Base-by-base conservation (phyloP, 306 rosid species). In the Cucurbita pepo region DNA sequence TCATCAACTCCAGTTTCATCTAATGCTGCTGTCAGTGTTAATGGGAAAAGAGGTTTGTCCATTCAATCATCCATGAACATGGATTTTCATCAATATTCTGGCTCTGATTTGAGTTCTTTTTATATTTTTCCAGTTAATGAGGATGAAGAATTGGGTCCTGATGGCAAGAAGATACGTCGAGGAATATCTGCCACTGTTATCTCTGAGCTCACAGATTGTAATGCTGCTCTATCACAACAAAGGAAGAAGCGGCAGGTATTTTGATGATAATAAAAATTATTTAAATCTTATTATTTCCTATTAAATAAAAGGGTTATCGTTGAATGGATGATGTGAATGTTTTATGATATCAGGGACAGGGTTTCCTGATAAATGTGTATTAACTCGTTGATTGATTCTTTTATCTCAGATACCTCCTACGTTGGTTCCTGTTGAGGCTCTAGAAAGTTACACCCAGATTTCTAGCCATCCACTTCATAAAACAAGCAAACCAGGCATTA, bases 381-480 rank as follows among this genome's bases (percentile, higher is more conserved):
- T 45, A 47, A 21, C 3, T 67, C 21, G 14, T 25, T 50, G 47
- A 30, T 50, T 30, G 30, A 10, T 69, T 38, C 13, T 45, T 13
- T 16, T 63, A 44, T 53, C 60, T 50, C 63, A 95, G 99, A 88
- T 91, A 79, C 85, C 97, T 66, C 76, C 96, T 61, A 85, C 93
- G 1, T 81, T 95, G 93, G 92, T 97, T 78, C 79, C 97, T 41
- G 54, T 86, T 86, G 97, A 89, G 18, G 90, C 85, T 76, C 5
- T 95, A 58, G 99, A 88, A 82, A 81, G 87, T 71, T 95, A 89
- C 78, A 95, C 96, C 45, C 99, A 91, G 80, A 95, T 91, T 80
- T 91, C 99, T 73, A 95, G 99, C 69, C 99, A 95, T 44, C 99
- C 99, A 64, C 86, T 95, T 70, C 96, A 95, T 80, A 95, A 89